Conservation (phyloP, 768 basidiomycete species). For the Boletus edulis region DNA sequence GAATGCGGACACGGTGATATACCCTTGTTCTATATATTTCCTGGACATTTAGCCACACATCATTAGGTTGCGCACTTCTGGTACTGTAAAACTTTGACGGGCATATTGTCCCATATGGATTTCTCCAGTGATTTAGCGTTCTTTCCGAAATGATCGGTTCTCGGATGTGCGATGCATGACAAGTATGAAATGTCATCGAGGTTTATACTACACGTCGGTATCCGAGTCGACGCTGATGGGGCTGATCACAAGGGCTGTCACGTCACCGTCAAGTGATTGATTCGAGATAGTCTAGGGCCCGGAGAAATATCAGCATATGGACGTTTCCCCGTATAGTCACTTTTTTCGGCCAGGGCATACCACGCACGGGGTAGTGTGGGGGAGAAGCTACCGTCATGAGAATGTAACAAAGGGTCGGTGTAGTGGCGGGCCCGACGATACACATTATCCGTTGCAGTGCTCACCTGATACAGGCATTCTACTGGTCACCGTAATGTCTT, state of each 20-base stretch:
- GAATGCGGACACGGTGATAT: too few species aligned
- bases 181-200: neutral
- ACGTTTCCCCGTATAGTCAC: too few species aligned
- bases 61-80: neutral
- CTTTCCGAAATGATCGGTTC: neutral
- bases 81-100: neutral
- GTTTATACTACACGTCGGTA: neutral
- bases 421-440: neutral
- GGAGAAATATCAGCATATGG: too few species aligned
- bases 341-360: neutral
- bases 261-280: too few species aligned
- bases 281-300: too few species aligned
- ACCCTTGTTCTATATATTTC: too few species aligned
- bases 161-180: neutral
- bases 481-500: neutral
- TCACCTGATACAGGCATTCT: too few species aligned
- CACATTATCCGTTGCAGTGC: too few species aligned
- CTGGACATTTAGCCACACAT: neutral
- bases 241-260: too few species aligned
- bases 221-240: too few species aligned
- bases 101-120: neutral
- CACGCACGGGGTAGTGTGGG: neutral
- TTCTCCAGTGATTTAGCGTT: neutral
- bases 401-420: neutral
- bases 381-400: slow-evolving; percentile 1